These are phyloP conservation scores for Rossbeevera mucosa DNA, from an alignment of 768 basidiomycete genomes.

Conservation along the genomic window DNA sequence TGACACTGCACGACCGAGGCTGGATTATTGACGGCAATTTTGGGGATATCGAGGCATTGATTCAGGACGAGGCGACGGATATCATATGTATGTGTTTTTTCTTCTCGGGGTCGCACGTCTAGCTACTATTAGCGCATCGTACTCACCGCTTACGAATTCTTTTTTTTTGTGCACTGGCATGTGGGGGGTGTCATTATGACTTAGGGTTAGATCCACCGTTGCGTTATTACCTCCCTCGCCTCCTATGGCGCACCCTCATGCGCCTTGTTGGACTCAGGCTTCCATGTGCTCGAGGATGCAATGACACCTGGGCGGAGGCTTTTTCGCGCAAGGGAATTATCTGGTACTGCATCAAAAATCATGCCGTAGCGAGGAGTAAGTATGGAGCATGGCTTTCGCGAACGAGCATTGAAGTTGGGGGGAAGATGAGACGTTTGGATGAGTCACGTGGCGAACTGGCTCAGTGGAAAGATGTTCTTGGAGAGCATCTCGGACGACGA, in stretches of 20 bases:
- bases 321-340: constrained; percentile 50
- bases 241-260: constrained; percentile 49
- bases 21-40: constrained; percentile 58
- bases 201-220: constrained; percentile 69
- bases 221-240: constrained; percentile 54
- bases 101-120: neutral
- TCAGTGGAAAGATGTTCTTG: constrained; percentile 33
- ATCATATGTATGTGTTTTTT: constrained; percentile 42
- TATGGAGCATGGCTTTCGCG: constrained; percentile 16
- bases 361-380: constrained; percentile 21
- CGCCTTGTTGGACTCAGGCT: constrained; percentile 34
- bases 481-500: constrained; percentile 3
- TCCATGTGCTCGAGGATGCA: constrained; percentile 49
- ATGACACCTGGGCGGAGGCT: constrained; percentile 35
- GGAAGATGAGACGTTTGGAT: constrained; percentile 45
- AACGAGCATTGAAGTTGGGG: constrained; percentile 27
- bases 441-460: constrained; percentile 46
- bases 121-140: neutral
- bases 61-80: constrained; percentile 43
- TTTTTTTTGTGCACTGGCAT: no score
- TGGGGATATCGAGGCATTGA: constrained; percentile 26
- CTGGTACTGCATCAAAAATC: constrained; percentile 44
- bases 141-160: neutral
- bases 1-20: constrained; percentile 31
- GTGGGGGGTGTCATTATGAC: no score